Evolutionary conservation across 768 basidiomycete genomes (phyloP).

Genomic region (Naganishia vaughanmartiniae): DNA sequence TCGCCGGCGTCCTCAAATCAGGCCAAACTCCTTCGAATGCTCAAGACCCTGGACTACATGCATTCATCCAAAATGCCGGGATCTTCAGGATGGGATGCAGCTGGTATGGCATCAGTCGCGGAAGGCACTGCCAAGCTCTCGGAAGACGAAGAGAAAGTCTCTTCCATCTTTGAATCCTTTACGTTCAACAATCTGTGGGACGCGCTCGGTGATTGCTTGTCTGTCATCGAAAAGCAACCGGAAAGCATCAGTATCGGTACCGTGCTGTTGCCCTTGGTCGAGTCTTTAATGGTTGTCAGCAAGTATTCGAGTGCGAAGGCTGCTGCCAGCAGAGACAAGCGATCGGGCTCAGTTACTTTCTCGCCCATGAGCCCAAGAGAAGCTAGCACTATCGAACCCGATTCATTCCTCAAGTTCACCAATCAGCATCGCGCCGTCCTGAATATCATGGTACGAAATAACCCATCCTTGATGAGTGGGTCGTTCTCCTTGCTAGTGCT

Average conservation of each 20-base stretch:
- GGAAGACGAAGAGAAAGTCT: constrained; percentile 63
- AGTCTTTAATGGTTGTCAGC: constrained; percentile 96
- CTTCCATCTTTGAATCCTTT: constrained; percentile 86
- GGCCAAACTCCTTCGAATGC: constrained; percentile 88
- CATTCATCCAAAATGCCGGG: constrained; percentile 57
- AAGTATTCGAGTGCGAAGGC: constrained; percentile 79
- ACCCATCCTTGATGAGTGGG: constrained; percentile 95
- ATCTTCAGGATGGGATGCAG: constrained; percentile 38
- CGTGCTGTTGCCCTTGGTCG: constrained; percentile 88
- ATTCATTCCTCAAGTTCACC: constrained; percentile 88
- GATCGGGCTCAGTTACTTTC: constrained; percentile 34
- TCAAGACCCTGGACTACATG: constrained; percentile 98
- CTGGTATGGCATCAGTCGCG: constrained; percentile 36
- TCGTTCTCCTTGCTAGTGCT: constrained; percentile 94
- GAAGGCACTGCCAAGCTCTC: constrained; percentile 29
- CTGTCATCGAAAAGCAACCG: constrained; percentile 72
- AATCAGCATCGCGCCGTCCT: constrained; percentile 88
- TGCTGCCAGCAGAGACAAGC: constrained; percentile 56
- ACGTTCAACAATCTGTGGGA: constrained; percentile 84
- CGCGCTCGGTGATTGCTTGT: constrained; percentile 82
- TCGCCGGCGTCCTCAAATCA: constrained; percentile 90
- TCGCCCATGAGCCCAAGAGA: constrained; percentile 36
- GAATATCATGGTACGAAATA: constrained; percentile 96
- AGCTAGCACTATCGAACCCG: constrained; percentile 70
- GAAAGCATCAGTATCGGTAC: constrained; percentile 85